Conservation (phyloP, 2,329 filamentous ascomycete genomes). For the Madurella mycetomatis region DNA sequence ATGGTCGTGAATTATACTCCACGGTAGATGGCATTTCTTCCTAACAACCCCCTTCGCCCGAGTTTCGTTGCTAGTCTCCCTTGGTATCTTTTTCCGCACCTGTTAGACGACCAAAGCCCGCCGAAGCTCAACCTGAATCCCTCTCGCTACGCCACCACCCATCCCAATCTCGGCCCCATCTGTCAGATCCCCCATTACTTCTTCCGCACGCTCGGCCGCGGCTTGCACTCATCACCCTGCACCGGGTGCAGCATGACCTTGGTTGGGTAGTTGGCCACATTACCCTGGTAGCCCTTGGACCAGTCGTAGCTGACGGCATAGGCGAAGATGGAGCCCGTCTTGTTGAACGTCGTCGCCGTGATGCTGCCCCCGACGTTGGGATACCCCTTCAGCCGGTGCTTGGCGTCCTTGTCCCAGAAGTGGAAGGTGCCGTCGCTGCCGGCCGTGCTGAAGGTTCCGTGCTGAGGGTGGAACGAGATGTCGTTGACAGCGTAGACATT, state of each 20-base stretch:
- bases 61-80: not conserved
- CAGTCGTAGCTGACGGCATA: constrained; percentile 96
- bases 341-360: constrained; percentile 86
- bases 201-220: constrained; percentile 56
- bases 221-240: constrained; percentile 57
- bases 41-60: too few species aligned
- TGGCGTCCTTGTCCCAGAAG: constrained; percentile 92
- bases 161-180: not conserved
- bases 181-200: constrained; percentile 38
- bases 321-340: constrained; percentile 75
- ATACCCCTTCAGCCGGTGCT: constrained; percentile 86
- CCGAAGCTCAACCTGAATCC: not conserved
- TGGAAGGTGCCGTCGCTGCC: constrained; percentile 95
- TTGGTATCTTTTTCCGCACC: constrained; percentile 5
- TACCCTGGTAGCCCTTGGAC: constrained; percentile 90
- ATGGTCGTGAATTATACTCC: too few species aligned
- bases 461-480: constrained; percentile 93
- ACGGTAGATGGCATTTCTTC: too few species aligned
- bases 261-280: constrained; percentile 68
- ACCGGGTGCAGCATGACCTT: constrained; percentile 86
- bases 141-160: not conserved
- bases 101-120: not conserved
- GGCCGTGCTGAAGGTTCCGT: constrained; percentile 97
- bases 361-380: constrained; percentile 81
- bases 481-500: constrained; percentile 95